A percentile compares a stretch with the other conserved stretches of the same genome.
These are phyloP conservation scores for Aspergillus fumigatus DNA, from an alignment of 2,329 filamentous ascomycete species.

Conservation along the genomic window DNA sequence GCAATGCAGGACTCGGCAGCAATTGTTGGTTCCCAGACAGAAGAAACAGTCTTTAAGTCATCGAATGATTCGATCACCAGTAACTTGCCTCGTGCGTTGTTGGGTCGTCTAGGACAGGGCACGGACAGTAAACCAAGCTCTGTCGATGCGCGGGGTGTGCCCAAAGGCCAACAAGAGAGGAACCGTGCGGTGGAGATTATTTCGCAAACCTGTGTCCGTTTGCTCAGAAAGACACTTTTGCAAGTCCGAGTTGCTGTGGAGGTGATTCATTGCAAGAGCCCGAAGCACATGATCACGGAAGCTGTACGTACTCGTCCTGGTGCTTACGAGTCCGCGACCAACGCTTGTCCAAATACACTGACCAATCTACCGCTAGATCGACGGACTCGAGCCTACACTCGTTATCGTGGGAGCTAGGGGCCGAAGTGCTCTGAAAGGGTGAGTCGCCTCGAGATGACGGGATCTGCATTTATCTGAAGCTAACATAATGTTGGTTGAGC, in stretches of 20 bases:
- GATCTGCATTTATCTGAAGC: background rate
- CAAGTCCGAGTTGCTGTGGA: constrained; percentile 93
- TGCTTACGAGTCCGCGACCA: background rate
- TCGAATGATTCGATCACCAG: constrained; percentile 28
- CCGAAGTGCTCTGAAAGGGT: constrained; percentile 89
- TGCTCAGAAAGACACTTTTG: constrained; percentile 83
- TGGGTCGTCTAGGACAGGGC: constrained; percentile 34
- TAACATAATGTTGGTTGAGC: constrained; percentile 1
- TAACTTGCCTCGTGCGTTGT: constrained; percentile 26
- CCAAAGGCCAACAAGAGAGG: constrained; percentile 70
- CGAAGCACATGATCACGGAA: constrained; percentile 92
- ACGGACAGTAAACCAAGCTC: constrained; percentile 40
- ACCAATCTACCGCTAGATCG: constrained; percentile 55
- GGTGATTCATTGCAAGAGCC: constrained; percentile 96
- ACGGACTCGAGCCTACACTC: constrained; percentile 82
- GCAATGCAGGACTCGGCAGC: constrained; percentile 71
- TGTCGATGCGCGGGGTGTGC: constrained; percentile 48
- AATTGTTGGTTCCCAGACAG: constrained; percentile 58
- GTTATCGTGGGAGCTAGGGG: constrained; percentile 91
- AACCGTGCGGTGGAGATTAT: constrained; percentile 77
- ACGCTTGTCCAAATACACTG: background rate
- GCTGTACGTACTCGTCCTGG: constrained; percentile 51
- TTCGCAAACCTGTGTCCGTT: constrained; percentile 74
- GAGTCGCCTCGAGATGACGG: constrained; percentile 33
- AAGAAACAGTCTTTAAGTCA: constrained; percentile 48